Percentiles rank a stretch among this genome's conserved stretches.
Evolutionary conservation across 768 basidiomycete genomes (phyloP).

Genomic region (Pulveroboletus sp.): DNA sequence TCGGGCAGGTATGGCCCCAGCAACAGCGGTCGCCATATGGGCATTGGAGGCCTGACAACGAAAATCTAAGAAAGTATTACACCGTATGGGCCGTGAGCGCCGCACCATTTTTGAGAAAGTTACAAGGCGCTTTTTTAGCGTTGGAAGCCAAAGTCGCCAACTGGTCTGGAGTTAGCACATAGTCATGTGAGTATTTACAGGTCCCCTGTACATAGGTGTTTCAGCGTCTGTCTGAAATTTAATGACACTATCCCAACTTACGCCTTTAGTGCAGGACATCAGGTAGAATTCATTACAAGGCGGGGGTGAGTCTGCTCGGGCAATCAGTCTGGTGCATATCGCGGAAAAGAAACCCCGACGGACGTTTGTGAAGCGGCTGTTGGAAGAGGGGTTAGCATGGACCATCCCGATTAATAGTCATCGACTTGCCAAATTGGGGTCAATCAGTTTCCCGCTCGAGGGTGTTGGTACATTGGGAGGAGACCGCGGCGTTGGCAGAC

Average conservation of each 20-base stretch:
- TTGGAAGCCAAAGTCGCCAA: conserved; percentile 65
- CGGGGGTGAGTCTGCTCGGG: conserved; percentile 63
- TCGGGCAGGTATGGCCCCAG: conserved; percentile 82
- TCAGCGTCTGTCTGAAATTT: conserved; percentile 14
- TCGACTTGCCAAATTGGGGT: conserved; percentile 58
- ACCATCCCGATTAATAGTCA: not conserved
- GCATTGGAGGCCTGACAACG: conserved; percentile 56
- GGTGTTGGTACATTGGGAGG: conserved; percentile 37
- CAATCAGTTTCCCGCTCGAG: conserved; percentile 40
- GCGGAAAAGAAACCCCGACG: conserved; percentile 26
- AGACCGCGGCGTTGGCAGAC: conserved; percentile 66
- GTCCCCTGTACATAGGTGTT: conserved; percentile 38
- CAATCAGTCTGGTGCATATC: conserved; percentile 2
- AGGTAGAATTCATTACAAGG: conserved; percentile 85
- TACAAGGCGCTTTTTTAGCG: conserved; percentile 84
- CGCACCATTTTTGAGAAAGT: conserved; percentile 75
- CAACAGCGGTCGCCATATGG: conserved; percentile 75
- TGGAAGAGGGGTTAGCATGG: conserved; percentile 9
- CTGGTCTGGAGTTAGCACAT: conserved; percentile 67
- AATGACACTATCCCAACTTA: conserved; percentile 26
- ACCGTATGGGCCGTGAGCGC: not conserved
- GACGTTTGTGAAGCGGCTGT: conserved; percentile 77
- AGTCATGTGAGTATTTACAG: conserved; percentile 86
- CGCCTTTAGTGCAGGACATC: conserved; percentile 80
- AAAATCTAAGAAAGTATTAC: conserved; percentile 3